Evolutionary conservation across 495 filamentous ascomycete species (phyloP).

Genomic region (Mycothermus thermophilus): DNA sequence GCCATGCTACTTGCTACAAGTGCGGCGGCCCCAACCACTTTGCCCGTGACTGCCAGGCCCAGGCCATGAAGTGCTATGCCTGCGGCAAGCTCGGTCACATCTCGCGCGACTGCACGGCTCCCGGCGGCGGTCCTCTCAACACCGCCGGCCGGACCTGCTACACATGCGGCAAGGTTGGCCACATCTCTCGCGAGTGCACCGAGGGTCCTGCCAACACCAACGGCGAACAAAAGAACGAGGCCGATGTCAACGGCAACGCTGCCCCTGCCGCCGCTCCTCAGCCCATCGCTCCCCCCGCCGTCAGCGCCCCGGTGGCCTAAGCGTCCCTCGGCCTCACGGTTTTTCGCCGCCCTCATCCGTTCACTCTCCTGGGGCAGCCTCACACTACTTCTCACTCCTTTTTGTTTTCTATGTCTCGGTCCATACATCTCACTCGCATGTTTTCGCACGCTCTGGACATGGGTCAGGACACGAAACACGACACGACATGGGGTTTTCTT

Average conservation of each 20-base stretch:
- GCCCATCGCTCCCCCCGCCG: slow-evolving; percentile 19
- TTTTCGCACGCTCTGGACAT: slow-evolving; percentile 2
- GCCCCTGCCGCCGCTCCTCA: slow-evolving; percentile 18
- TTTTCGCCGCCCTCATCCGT: background rate
- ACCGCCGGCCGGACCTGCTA: slow-evolving; percentile 98
- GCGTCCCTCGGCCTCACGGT: background rate
- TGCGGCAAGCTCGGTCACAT: slow-evolving; percentile 98
- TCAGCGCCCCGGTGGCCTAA: slow-evolving; percentile 27
- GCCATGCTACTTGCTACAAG: slow-evolving; percentile 95
- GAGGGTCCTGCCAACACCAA: slow-evolving; percentile 41
- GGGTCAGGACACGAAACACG: slow-evolving; percentile 8
- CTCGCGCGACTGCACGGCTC: slow-evolving; percentile 91
- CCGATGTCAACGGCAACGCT: slow-evolving; percentile 13
- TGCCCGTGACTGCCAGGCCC: slow-evolving; percentile 95
- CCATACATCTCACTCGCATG: slow-evolving; percentile 1
- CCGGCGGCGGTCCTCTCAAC: slow-evolving; percentile 91
- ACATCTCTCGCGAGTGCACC: slow-evolving; percentile 91
- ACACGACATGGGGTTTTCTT: slow-evolving; percentile 9
- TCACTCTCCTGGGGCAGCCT: no score
- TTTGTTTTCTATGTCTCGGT: no score
- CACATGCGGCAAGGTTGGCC: slow-evolving; percentile 85
- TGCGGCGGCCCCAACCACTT: slow-evolving; percentile 99
- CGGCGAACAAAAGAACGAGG: slow-evolving; percentile 23
- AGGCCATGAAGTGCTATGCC: slow-evolving; percentile 99
- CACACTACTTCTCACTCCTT: no score